These are phyloP conservation scores for Geoglossum glabrum DNA, from an alignment of 495 filamentous ascomycete species.

Conservation along the genomic window DNA sequence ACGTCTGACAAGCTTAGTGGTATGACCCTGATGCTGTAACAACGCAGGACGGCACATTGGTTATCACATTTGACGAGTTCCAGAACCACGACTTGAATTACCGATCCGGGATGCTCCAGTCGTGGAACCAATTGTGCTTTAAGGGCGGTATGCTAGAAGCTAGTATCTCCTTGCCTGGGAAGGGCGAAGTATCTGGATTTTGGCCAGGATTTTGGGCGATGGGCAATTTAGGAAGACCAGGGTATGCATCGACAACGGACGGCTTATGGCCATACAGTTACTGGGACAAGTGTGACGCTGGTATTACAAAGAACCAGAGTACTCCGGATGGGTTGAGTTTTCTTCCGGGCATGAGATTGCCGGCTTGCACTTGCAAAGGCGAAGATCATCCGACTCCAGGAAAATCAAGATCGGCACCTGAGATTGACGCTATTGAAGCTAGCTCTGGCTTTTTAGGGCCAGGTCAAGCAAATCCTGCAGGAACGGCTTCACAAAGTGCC, in stretches of 20 bases:
- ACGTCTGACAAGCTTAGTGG: constrained; percentile 27
- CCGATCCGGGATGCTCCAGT: constrained; percentile 65
- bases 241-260: constrained; percentile 48
- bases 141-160: constrained; percentile 61
- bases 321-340: constrained; percentile 43
- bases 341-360: constrained; percentile 54
- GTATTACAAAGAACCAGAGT: constrained; percentile 64
- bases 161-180: constrained; percentile 52
- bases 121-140: constrained; percentile 66
- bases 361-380: constrained; percentile 43
- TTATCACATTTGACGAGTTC: constrained; percentile 46
- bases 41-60: constrained; percentile 44
- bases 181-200: constrained; percentile 47
- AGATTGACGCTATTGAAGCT: constrained; percentile 61
- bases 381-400: constrained; percentile 53
- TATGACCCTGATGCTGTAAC: constrained; percentile 62
- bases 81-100: constrained; percentile 49
- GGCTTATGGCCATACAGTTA: constrained; percentile 73
- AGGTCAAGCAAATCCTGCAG: constrained; percentile 26
- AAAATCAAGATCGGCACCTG: constrained; percentile 49
- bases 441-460: constrained; percentile 35
- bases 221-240: constrained; percentile 52
- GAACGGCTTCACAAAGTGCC: constrained; percentile 48
- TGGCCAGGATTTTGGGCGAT: constrained; percentile 75
- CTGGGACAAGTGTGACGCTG: constrained; percentile 47